Conservation (phyloP, 257 asterid species). For the Primulina tabacum region DNA sequence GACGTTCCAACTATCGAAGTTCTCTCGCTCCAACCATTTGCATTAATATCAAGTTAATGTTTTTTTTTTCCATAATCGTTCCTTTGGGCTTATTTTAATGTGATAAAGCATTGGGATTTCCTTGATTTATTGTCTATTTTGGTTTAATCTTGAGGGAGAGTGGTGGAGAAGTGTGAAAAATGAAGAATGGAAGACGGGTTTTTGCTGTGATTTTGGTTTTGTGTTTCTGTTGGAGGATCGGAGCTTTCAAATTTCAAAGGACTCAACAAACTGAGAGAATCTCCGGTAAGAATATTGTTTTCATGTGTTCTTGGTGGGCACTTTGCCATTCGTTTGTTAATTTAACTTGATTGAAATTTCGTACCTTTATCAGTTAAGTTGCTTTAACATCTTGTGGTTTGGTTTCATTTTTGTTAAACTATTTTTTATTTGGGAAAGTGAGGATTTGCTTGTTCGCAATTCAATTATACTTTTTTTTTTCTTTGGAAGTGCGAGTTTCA, state of each 20-base stretch:
- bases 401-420: background rate
- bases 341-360: background rate
- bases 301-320: background rate
- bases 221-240: slow-evolving; percentile 26
- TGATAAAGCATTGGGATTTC: slow-evolving; percentile 21
- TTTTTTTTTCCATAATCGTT: slow-evolving; percentile 7
- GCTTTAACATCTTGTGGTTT: background rate
- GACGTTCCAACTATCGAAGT: slow-evolving; percentile 53
- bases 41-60: slow-evolving; percentile 12
- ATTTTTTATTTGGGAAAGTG: background rate
- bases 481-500: background rate
- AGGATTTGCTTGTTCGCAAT: background rate
- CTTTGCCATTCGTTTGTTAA: background rate
- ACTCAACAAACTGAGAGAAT: slow-evolving; percentile 43
- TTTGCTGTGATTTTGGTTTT: slow-evolving; percentile 24
- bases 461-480: too few relatives aligned
- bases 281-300: slow-evolving; percentile 32
- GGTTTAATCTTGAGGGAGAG: background rate
- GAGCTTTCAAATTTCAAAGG: slow-evolving; percentile 34
- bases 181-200: slow-evolving; percentile 30
- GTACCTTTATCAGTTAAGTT: background rate
- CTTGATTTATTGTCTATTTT: slow-evolving; percentile 12
- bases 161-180: slow-evolving; percentile 10
- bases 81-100: slow-evolving; percentile 17
- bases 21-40: slow-evolving; percentile 27